Conservation (phyloP, 2,329 filamentous ascomycete species). For the Aspergillus neotritici region DNA sequence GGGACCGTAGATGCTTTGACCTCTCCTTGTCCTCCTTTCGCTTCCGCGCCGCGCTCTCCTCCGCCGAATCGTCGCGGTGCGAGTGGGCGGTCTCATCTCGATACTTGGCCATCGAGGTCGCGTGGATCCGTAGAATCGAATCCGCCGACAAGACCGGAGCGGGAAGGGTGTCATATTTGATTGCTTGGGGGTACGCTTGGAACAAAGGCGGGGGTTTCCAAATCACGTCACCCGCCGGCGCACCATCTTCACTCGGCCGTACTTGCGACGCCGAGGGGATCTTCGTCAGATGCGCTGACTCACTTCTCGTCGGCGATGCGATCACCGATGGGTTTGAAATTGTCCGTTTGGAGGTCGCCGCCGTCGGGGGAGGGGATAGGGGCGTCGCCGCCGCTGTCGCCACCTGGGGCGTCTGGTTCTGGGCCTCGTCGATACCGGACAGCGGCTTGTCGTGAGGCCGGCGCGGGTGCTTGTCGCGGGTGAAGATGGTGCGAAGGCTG, state of each 20-base stretch:
- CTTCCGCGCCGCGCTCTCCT: conserved; percentile 21
- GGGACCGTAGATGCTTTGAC: conserved; percentile 30
- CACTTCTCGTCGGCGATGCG: conserved; percentile 18
- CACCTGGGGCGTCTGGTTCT: conserved; percentile 12
- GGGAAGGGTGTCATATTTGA: conserved; percentile 66
- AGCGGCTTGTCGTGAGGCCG: conserved; percentile 23
- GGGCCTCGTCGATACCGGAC: conserved; percentile 29
- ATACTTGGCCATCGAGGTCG: conserved; percentile 21
- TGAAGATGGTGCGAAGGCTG: conserved; percentile 34
- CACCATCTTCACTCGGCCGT: conserved; percentile 19
- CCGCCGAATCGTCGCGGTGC: conserved; percentile 15
- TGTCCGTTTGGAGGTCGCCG: conserved; percentile 22
- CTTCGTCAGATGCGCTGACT: conserved; percentile 12
- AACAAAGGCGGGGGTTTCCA: conserved; percentile 74
- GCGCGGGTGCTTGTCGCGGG: conserved; percentile 31
- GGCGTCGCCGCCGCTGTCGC: conserved; percentile 14
- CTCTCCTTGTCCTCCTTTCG: conserved; percentile 33
- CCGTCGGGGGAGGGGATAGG: conserved; percentile 20
- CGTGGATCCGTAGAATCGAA: conserved; percentile 55
- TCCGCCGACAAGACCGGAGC: conserved; percentile 65
- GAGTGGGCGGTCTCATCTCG: conserved; percentile 10
- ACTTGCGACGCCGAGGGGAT: conserved; percentile 18
- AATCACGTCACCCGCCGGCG: conserved; percentile 21
- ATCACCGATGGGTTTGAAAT: conserved; percentile 20
- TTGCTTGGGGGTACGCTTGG: conserved; percentile 78